Base-by-base conservation (phyloP, 345 rosid species). In the Gossypium ekmanianum region DNA sequence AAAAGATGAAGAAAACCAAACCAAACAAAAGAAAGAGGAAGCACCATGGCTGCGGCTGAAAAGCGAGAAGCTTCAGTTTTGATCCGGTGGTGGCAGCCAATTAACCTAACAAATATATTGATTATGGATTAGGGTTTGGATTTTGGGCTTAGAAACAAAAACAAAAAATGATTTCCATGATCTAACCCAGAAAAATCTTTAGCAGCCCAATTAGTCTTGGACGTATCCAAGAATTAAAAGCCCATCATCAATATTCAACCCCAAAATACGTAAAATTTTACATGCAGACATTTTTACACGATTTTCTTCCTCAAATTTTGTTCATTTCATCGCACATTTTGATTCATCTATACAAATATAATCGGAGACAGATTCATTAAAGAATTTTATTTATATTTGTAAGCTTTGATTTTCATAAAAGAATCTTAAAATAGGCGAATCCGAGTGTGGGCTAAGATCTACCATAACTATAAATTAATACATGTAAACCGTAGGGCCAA, bases 11-110 rank as follows among this genome's bases (percentile, higher is more conserved):
- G 18, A 24, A 51, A 50, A 51, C 22, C 9, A 51, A 50, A 51
- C 22, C 9, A 51, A 69, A 51, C 16, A 27, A 48, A 50, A 26
- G 72, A 24, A 14, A 7, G 45, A 50, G 7, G n/a, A 9, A 45
- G 34, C 55, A 69, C 73, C 59, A 69, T 69, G 73, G 59, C 58
- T 51, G 45, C 59, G 1, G 45, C 59, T 17, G 45, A 26, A 24
- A 34, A 9, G 58, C 29, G 20, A 69, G 45, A 69, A 50, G 22
- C 59, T 57, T 16, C 16, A 50, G 43, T n/a, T 51, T 3, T 4
- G 73, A 50, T 41, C 51, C 59, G 14, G 7, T 27, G 56, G 44
- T 17, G 56, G 44, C 59, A 4, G 24, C 59, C 26, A 27, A 50
- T 9, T 34, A n/a, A 45, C 55, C 54, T 66, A 2, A 11, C 43